These are phyloP conservation scores for Aspergillus persii DNA, from an alignment of 2,329 filamentous ascomycete genomes.

Conservation along the genomic window DNA sequence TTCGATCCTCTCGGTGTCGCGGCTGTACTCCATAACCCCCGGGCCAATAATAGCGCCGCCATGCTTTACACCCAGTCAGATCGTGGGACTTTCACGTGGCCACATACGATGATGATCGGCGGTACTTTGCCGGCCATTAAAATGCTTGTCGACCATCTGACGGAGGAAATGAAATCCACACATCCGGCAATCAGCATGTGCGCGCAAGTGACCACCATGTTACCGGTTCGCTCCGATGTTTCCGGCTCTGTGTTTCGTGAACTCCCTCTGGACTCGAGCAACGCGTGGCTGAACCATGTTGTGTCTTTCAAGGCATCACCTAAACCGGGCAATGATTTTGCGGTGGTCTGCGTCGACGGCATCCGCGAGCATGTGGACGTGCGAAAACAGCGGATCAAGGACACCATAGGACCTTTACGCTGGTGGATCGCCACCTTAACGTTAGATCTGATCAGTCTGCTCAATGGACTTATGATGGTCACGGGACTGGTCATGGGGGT, in stretches of 20 bases:
- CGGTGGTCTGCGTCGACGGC: slow-evolving; percentile 25
- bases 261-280: slow-evolving; percentile 29
- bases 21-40: slow-evolving; percentile 31
- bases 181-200: slow-evolving; percentile 30
- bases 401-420: slow-evolving; percentile 7
- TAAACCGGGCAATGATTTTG: slow-evolving; percentile 29
- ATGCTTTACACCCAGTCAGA: slow-evolving; percentile 31
- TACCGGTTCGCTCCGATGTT: slow-evolving; percentile 29
- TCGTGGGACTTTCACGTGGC: slow-evolving; percentile 28
- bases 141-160: slow-evolving; percentile 32
- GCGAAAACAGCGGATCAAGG: background rate
- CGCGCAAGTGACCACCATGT: slow-evolving; percentile 24
- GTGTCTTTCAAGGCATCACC: slow-evolving; percentile 25
- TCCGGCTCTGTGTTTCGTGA: slow-evolving; percentile 26
- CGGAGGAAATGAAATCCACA: slow-evolving; percentile 22
- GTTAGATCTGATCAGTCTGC: slow-evolving; percentile 20
- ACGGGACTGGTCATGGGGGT: slow-evolving; percentile 25
- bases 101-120: slow-evolving; percentile 34
- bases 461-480: slow-evolving; percentile 26
- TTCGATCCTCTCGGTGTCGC: slow-evolving; percentile 36
- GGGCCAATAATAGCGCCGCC: slow-evolving; percentile 29
- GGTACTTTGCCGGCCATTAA: slow-evolving; percentile 30
- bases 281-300: slow-evolving; percentile 28
- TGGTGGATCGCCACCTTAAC: slow-evolving; percentile 17
- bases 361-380: slow-evolving; percentile 4